A percentile compares a stretch with the other conserved stretches of the same genome.
phyloP scores from a whole-genome alignment of 1,284 basidiomycete genomes.

The Hemileia vastatrix region DNA sequence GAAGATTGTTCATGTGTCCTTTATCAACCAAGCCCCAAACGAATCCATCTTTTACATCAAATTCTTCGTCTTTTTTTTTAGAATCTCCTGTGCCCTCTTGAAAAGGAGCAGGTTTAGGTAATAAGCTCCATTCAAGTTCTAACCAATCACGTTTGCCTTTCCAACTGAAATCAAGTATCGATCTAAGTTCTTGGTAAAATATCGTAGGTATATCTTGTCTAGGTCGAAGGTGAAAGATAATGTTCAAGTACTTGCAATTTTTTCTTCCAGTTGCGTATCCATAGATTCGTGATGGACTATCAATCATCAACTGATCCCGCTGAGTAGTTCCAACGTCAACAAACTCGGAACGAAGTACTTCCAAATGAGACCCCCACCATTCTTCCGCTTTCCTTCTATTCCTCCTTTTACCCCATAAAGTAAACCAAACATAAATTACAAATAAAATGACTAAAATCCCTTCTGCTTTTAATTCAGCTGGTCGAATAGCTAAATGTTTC shows the following conservation, averaged over 20 bases:
- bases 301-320: conserved; percentile 46
- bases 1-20: conserved; percentile 59
- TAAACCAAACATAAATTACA: conserved; percentile 4
- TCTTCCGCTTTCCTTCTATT: conserved; percentile 1
- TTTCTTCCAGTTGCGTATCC: conserved; percentile 74
- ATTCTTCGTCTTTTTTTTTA: conserved; percentile 41
- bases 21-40: conserved; percentile 76
- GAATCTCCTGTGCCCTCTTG: conserved; percentile 46
- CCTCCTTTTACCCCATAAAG: conserved; percentile 8
- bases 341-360: conserved; percentile 8
- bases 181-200: conserved; percentile 54
- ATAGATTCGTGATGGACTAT: conserved; percentile 69
- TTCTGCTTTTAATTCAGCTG: conserved; percentile 12
- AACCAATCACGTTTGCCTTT: conserved; percentile 52
- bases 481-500: conserved; percentile 18
- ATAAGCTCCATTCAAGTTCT: conserved; percentile 65
- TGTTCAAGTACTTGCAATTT: conserved; percentile 64
- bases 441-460: not conserved
- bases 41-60: conserved; percentile 51
- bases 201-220: conserved; percentile 68
- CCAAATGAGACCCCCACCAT: conserved; percentile 1
- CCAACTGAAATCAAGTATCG: conserved; percentile 64
- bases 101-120: conserved; percentile 48
- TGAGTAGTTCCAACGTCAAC: conserved; percentile 9
- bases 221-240: conserved; percentile 63